Evolutionary conservation across 805 yeast genomes (phyloP), one percentile per base, ranked within the genome.

Genomic region (Lachancea cidri): DNA sequence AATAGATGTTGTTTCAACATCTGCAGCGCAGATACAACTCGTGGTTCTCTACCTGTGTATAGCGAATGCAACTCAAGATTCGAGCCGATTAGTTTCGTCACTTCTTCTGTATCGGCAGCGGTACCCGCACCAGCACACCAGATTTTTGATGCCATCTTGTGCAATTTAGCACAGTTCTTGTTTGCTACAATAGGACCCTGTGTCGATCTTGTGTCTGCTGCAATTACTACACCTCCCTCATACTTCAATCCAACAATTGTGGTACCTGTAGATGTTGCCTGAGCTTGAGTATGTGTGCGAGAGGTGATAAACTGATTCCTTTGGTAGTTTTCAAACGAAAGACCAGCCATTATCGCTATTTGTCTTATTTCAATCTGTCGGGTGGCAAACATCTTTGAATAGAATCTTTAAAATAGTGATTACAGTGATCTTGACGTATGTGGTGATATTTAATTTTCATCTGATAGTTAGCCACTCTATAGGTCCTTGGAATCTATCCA

Each of bases 91-190:
- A 93, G 73, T 64, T 88, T 96, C 4, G 98, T 93, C 30, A 93
- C 98, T 80, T 88, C 87, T 64, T 93, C 98, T 9, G 97, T 93
- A 63, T 93, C 98, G 5, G 98, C 98, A 22, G 98, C 98, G n/a
- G 98, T 93, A 65, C 98, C 98, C 3, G 98, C 98, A 57, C 98
- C 98, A 39, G 98, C 98, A 79, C 98, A 91, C 97, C 97, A 91
- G 61, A 89, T 88, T 58, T 75, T 77, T 7, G 97, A 96, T 5
- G 96, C 76, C 50, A 89, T 73, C 53, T 94, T 71, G 67, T 91
- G 97, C 50, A 93, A 73, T 67, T 91, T 91, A 60, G 88, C 96
- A 73, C 97, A 89, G 70, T 93, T 93, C 72, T 93, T 93, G 68
- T 93, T 98, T 5, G 98, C 98, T 27, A 93, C 98, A 53, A 93